Evolutionary conservation across 495 filamentous ascomycete species (phyloP).

Genomic region (Letharia columbiana): DNA sequence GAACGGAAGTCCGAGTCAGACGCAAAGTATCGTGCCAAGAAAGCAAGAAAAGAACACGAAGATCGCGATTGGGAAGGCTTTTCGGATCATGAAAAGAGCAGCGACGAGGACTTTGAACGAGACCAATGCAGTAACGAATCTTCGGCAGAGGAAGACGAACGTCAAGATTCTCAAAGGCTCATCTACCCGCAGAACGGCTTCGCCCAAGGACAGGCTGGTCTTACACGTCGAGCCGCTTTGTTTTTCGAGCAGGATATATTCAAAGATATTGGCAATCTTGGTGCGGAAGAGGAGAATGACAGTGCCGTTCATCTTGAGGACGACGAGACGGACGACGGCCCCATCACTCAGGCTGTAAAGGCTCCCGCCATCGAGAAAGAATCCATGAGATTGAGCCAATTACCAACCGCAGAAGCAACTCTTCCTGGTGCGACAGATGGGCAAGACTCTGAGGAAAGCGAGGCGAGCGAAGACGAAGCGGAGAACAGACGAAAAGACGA

Average conservation of each 20-base stretch:
- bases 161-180: slow-evolving; percentile 38
- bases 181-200: slow-evolving; percentile 23
- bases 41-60: slow-evolving; percentile 68
- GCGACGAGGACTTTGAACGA: slow-evolving; percentile 44
- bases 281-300: slow-evolving; percentile 41
- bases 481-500: slow-evolving; percentile 23
- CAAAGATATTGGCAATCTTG: slow-evolving; percentile 59
- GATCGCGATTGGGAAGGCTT: slow-evolving; percentile 91
- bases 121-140: slow-evolving; percentile 50
- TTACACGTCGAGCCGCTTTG: slow-evolving; percentile 72
- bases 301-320: slow-evolving; percentile 43
- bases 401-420: neutral
- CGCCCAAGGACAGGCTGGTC: slow-evolving; percentile 38
- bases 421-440: neutral
- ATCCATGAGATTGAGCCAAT: neutral
- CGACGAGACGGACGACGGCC: slow-evolving; percentile 24
- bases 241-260: slow-evolving; percentile 98
- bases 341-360: slow-evolving; percentile 18
- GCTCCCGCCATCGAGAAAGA: slow-evolving; percentile 6
- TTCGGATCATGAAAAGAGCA: slow-evolving; percentile 55
- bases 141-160: slow-evolving; percentile 41
- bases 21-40: slow-evolving; percentile 83
- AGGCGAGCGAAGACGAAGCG: slow-evolving; percentile 5
- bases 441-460: neutral
- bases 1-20: slow-evolving; percentile 69